phyloP scores from a whole-genome alignment of 306 rosid species.

The Lotus japonicus region DNA sequence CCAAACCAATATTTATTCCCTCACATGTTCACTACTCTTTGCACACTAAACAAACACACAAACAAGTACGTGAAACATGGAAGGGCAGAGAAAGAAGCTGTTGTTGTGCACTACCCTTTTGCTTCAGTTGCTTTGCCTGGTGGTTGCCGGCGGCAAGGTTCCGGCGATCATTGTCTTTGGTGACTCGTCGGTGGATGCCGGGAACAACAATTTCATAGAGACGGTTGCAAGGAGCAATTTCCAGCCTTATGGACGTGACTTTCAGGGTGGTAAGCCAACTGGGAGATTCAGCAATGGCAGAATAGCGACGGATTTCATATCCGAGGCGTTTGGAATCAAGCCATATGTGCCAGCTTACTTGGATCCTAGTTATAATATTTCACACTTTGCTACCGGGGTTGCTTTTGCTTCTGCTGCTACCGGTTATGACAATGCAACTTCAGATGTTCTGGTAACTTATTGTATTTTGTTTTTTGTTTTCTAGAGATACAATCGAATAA shows the following conservation, averaged over 20 bases:
- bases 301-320: constrained; percentile 70
- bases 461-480: too few species aligned
- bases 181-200: constrained; percentile 88
- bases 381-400: constrained; percentile 75
- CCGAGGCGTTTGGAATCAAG: constrained; percentile 59
- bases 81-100: constrained; percentile 6
- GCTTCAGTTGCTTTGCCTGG: background rate
- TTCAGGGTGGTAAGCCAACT: constrained; percentile 56
- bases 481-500: too few species aligned
- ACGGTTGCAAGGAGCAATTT: constrained; percentile 85
- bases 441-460: constrained; percentile 48
- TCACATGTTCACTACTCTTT: background rate
- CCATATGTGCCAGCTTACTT: constrained; percentile 64
- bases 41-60: background rate
- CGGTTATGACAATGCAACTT: constrained; percentile 90
- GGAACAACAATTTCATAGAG: constrained; percentile 81
- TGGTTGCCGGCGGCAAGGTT: constrained; percentile 29
- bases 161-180: constrained; percentile 78
- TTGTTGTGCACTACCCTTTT: constrained; percentile 26
- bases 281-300: constrained; percentile 85
- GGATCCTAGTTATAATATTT: constrained; percentile 68
- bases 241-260: constrained; percentile 88
- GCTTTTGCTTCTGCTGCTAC: constrained; percentile 90
- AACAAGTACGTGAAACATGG: background rate
- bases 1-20: constrained; percentile 19